Evolutionary conservation across 1,284 basidiomycete genomes (phyloP).

Genomic region (Trametes pubescens): DNA sequence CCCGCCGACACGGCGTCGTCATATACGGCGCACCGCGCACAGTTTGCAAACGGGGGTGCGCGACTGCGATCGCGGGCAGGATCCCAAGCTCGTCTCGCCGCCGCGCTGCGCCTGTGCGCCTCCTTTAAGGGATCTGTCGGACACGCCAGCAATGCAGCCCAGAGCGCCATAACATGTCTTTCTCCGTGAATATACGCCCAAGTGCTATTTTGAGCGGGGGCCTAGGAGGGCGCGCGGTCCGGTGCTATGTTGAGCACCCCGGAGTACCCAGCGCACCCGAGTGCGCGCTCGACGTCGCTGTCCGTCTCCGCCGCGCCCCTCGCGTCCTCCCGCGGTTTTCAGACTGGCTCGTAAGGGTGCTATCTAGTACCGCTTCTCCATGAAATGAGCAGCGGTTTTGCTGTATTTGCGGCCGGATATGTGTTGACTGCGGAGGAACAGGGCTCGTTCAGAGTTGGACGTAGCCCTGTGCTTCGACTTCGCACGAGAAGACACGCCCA

Average conservation of each 20-base stretch:
- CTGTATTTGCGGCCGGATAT: neutral
- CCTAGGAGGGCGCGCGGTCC: neutral
- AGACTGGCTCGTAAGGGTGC: neutral
- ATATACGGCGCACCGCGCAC: neutral
- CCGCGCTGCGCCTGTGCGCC: neutral
- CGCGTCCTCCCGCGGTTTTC: conserved; percentile 10
- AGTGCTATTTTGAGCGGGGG: conserved; percentile 1
- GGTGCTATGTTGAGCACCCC: neutral
- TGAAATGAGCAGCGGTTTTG: neutral
- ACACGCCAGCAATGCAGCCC: neutral
- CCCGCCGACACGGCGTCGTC: neutral
- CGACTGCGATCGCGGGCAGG: conserved; percentile 3
- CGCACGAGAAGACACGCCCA: neutral
- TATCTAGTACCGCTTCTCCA: no score
- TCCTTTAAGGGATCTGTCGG: neutral
- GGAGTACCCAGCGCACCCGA: neutral
- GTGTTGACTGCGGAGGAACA: neutral
- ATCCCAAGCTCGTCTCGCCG: conserved; percentile 9
- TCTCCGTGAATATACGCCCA: neutral
- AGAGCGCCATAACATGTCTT: neutral
- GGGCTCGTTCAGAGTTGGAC: neutral
- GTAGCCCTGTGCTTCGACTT: neutral
- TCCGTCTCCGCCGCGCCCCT: conserved; percentile 11
- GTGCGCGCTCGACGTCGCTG: conserved; percentile 1
- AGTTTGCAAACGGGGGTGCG: neutral